These are phyloP conservation scores for Phytophthora ramorum DNA, from an alignment of 352 stramenopile species.

Conservation along the genomic window DNA sequence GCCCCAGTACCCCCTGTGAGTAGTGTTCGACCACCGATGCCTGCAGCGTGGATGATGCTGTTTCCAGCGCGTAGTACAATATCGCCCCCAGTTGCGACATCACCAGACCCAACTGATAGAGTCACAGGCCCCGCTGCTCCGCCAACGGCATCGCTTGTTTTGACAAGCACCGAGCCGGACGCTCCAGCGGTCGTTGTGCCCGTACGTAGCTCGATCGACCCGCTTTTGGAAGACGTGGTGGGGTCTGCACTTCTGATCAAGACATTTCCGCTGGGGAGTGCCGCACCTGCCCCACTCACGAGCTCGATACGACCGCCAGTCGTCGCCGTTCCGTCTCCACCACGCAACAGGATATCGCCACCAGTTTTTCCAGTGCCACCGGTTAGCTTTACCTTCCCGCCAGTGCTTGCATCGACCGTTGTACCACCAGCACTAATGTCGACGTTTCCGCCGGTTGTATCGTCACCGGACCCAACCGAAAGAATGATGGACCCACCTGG, in stretches of 20 bases:
- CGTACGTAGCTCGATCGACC: constrained; percentile 27
- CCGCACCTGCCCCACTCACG: constrained; percentile 30
- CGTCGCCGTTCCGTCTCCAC: constrained; percentile 15
- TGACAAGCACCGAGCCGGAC: constrained; percentile 26
- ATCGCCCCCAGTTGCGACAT: constrained; percentile 11
- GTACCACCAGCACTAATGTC: constrained; percentile 27
- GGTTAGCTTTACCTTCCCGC: constrained; percentile 12
- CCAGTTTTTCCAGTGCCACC: constrained; percentile 21
- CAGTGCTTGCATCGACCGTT: constrained; percentile 17
- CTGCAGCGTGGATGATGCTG: constrained; percentile 26
- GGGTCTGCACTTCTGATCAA: constrained; percentile 27
- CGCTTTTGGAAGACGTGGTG: constrained; percentile 21
- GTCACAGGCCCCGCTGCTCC: constrained; percentile 31
- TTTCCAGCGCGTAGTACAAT: constrained; percentile 35
- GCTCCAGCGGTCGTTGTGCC: constrained; percentile 24
- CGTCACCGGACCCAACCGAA: constrained; percentile 19
- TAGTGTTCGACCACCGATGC: constrained; percentile 25
- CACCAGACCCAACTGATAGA: constrained; percentile 34
- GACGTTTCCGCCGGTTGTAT: constrained; percentile 17
- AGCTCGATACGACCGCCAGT: constrained; percentile 34
- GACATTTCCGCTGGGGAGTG: constrained; percentile 30
- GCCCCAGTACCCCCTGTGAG: constrained; percentile 31
- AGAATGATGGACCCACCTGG: constrained; percentile 36
- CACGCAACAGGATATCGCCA: constrained; percentile 12
- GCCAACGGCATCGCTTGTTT: constrained; percentile 22